phyloP scores from a whole-genome alignment of 169 alveolate genomes.

The Plasmodium sp. region DNA sequence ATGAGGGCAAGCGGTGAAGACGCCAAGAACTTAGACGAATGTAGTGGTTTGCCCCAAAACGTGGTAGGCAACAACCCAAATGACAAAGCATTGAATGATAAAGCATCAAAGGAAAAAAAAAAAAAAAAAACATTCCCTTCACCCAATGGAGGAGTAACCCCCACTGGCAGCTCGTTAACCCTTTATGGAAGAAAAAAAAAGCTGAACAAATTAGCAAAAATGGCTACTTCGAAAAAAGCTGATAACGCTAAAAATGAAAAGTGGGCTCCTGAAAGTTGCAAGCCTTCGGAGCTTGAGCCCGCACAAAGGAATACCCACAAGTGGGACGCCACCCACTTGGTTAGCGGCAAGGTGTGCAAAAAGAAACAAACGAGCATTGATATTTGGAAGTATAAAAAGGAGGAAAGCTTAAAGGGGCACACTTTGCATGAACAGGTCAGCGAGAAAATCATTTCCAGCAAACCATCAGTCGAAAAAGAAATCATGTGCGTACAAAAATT shows the following conservation, averaged over 20 bases:
- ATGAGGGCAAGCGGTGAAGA: background rate
- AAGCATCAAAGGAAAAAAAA: background rate
- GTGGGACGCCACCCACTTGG: background rate
- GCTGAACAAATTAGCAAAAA: background rate
- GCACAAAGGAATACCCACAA: background rate
- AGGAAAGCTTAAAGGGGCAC: background rate
- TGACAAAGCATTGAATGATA: background rate
- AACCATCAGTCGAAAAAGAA: background rate
- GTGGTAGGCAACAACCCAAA: background rate
- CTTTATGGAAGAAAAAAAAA: background rate
- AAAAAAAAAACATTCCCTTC: background rate
- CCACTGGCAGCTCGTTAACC: background rate
- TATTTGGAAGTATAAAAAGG: conserved; percentile 4
- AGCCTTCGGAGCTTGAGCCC: background rate
- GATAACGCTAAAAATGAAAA: background rate
- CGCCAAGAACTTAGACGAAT: background rate
- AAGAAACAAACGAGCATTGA: conserved; percentile 1
- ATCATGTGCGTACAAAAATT: background rate
- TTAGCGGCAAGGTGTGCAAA: background rate
- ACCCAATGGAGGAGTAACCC: background rate
- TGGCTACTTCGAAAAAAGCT: background rate
- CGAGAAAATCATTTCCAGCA: background rate
- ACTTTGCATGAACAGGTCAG: background rate
- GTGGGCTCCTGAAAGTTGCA: background rate
- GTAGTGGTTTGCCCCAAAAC: background rate